Evolutionary conservation across 208 protist species (phyloP).

Genomic region (Strigomonas galati): DNA sequence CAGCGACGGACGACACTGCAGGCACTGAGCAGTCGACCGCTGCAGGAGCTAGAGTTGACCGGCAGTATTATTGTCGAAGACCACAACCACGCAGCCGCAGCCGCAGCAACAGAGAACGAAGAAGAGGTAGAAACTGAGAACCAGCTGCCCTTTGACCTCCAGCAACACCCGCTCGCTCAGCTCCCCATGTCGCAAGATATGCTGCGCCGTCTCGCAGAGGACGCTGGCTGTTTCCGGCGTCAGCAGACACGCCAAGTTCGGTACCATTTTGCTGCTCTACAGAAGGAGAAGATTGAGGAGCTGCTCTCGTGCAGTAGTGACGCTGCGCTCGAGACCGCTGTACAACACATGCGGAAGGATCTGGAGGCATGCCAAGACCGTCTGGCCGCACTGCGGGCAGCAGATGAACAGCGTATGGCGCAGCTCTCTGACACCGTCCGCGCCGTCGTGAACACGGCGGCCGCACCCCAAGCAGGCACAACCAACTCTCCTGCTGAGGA

Average conservation of each 20-base stretch:
- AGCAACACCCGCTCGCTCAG: conserved; percentile 30
- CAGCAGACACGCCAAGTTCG: conserved; percentile 35
- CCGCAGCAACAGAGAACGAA: not conserved
- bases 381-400: conserved; percentile 29
- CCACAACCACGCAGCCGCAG: not conserved
- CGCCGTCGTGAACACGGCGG: not conserved
- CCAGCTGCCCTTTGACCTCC: conserved; percentile 74
- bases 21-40: conserved; percentile 38
- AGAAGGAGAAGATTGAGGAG: not conserved
- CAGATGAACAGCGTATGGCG: conserved; percentile 22
- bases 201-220: conserved; percentile 72
- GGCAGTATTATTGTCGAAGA: conserved; percentile 19
- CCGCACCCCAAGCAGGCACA: not conserved
- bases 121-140: not conserved
- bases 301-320: conserved; percentile 1
- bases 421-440: conserved; percentile 31
- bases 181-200: conserved; percentile 67
- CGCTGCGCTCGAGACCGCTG: conserved; percentile 23
- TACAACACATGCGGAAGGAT: conserved; percentile 21
- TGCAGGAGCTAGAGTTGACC: conserved; percentile 28
- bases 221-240: conserved; percentile 55
- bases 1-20: conserved; percentile 22
- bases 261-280: conserved; percentile 22
- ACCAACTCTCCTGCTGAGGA: not conserved
- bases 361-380: conserved; percentile 23